Conservation (phyloP, 1,284 basidiomycete species). For the Rhodotorula sp. region DNA sequence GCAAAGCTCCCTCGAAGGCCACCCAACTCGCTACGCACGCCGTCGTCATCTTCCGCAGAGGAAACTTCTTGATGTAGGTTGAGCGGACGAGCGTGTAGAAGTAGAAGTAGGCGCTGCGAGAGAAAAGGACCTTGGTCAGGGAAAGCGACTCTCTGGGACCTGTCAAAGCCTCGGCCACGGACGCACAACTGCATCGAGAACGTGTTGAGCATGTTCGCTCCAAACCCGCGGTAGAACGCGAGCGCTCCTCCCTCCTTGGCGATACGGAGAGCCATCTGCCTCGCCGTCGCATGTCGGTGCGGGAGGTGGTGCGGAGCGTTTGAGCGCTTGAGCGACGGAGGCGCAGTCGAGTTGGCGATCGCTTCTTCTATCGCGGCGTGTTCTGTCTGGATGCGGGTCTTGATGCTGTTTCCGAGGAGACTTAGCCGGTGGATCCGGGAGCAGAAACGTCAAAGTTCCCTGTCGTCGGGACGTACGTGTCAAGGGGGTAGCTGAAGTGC, state of each 20-base stretch:
- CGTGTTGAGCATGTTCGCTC: slow-evolving; percentile 97
- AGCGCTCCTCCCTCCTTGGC: slow-evolving; percentile 72
- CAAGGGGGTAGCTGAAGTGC: slow-evolving; percentile 78
- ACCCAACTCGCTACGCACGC: slow-evolving; percentile 24
- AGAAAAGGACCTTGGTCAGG: background rate
- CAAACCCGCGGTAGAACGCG: slow-evolving; percentile 89
- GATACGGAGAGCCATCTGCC: slow-evolving; percentile 62
- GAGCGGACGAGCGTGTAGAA: slow-evolving; percentile 90
- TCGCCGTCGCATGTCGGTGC: slow-evolving; percentile 41
- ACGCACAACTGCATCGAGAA: slow-evolving; percentile 85
- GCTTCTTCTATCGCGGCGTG: slow-evolving; percentile 47
- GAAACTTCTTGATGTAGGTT: slow-evolving; percentile 71
- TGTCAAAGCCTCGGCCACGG: fast-evolving
- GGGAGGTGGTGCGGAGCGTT: slow-evolving; percentile 42
- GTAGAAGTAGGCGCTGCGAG: slow-evolving; percentile 94
- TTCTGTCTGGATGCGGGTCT: slow-evolving; percentile 87
- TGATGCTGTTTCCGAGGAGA: slow-evolving; percentile 62
- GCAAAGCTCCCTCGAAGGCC: background rate
- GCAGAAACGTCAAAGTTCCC: too few species aligned
- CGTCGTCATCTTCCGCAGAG: slow-evolving; percentile 40
- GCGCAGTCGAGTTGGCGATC: slow-evolving; percentile 6
- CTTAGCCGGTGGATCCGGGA: background rate
- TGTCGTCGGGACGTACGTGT: slow-evolving; percentile 58
- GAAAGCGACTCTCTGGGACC: background rate
- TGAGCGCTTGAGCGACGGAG: slow-evolving; percentile 41